These are phyloP conservation scores for Anthoceros angustus DNA, from an alignment of 225 moss, liverwort and hornwort species.

Conservation along the genomic window DNA sequence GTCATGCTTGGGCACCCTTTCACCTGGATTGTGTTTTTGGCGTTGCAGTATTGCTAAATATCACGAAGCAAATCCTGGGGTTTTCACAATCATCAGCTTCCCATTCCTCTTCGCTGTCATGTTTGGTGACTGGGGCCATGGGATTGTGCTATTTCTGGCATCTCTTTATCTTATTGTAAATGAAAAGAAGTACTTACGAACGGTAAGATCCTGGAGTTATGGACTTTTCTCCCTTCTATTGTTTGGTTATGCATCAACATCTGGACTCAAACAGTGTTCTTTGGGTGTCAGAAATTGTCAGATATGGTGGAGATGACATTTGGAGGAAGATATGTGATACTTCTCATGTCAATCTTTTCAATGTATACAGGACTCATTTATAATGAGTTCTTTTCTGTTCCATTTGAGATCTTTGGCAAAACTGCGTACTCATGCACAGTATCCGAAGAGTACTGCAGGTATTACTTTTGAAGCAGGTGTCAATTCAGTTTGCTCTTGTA, in stretches of 20 bases:
- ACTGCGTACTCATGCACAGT: constrained; percentile 67
- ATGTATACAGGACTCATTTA: constrained; percentile 93
- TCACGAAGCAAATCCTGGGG: constrained; percentile 91
- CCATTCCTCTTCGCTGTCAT: constrained; percentile 97
- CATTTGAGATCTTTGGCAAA: constrained; percentile 38
- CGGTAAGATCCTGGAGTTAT: constrained; percentile 28
- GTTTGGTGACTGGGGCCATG: constrained; percentile 99
- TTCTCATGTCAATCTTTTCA: constrained; percentile 92
- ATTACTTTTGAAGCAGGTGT: constrained; percentile 17
- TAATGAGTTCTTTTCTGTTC: constrained; percentile 92
- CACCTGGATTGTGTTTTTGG: background rate
- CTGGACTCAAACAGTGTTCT: background rate
- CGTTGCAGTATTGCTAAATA: constrained; percentile 72
- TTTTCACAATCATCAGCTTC: constrained; percentile 84
- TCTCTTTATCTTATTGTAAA: constrained; percentile 51
- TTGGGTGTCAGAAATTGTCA: constrained; percentile 56
- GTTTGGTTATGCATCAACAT: background rate
- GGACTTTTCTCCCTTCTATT: background rate
- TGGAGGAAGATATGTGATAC: constrained; percentile 86
- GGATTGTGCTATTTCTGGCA: constrained; percentile 50
- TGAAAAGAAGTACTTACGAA: constrained; percentile 62
- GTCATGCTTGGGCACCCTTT: background rate
- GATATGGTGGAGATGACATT: constrained; percentile 99
- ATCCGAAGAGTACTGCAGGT: constrained; percentile 17
- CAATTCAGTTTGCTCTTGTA: no score